Percentiles rank a stretch among this genome's conserved stretches.
Evolutionary conservation across 129 eudicot genomes (phyloP).

Genomic region (Flaveria ramosissima): DNA sequence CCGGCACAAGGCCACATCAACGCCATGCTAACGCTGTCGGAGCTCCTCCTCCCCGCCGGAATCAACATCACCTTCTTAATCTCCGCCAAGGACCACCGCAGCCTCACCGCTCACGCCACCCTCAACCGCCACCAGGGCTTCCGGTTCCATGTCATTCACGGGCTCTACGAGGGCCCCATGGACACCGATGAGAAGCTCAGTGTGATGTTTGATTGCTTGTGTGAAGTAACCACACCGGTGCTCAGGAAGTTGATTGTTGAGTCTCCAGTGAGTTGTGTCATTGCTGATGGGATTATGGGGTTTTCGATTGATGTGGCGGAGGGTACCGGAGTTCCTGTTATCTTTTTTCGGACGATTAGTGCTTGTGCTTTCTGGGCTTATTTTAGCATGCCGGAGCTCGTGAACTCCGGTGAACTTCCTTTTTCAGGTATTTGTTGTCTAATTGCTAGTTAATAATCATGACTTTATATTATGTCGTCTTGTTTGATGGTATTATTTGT

Average conservation of each 20-base stretch:
- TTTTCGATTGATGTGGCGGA: slow-evolving; percentile 44
- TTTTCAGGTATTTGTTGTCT: slow-evolving; percentile 29
- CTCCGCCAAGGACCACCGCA: slow-evolving; percentile 49
- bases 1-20: slow-evolving; percentile 76
- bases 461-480: too few relatives aligned
- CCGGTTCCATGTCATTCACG: slow-evolving; percentile 42
- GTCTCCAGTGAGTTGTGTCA: slow-evolving; percentile 38
- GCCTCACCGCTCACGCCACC: slow-evolving; percentile 48
- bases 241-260: slow-evolving; percentile 42
- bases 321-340: slow-evolving; percentile 55
- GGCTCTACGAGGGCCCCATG: slow-evolving; percentile 47
- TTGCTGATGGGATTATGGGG: slow-evolving; percentile 57
- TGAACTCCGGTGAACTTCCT: slow-evolving; percentile 58
- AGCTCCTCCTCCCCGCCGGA: slow-evolving; percentile 49
- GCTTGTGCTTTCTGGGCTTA: slow-evolving; percentile 62
- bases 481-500: too few relatives aligned
- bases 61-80: slow-evolving; percentile 60
- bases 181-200: slow-evolving; percentile 41
- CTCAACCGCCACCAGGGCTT: slow-evolving; percentile 39
- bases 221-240: slow-evolving; percentile 30
- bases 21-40: slow-evolving; percentile 65
- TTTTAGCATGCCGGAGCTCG: slow-evolving; percentile 50
- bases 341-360: slow-evolving; percentile 55
- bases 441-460: too few relatives aligned
- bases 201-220: slow-evolving; percentile 32